phyloP scores from a whole-genome alignment of 2,329 filamentous ascomycete genomes.

The Pseudocercospora musae region DNA sequence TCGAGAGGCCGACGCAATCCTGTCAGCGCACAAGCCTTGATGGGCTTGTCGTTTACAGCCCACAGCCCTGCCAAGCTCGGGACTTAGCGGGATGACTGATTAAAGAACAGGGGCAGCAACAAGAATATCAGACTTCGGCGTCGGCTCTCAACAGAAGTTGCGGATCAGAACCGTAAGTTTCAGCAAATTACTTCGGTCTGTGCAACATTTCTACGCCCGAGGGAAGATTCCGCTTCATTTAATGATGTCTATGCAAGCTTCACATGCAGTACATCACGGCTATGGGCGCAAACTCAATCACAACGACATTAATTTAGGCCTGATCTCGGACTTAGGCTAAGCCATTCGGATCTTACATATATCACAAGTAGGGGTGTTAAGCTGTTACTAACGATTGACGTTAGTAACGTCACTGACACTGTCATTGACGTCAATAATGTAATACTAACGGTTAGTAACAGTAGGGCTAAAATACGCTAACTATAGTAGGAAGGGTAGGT shows the following conservation, averaged over 20 bases:
- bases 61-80: neutral
- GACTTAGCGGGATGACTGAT: neutral
- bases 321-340: neutral
- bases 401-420: too few relatives aligned
- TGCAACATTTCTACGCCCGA: neutral
- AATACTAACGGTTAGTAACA: too few relatives aligned
- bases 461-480: too few relatives aligned
- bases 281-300: neutral
- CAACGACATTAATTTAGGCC: neutral
- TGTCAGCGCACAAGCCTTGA: neutral
- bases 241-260: neutral
- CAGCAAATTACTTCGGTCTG: neutral
- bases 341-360: too few relatives aligned
- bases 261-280: neutral
- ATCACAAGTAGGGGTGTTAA: too few relatives aligned
- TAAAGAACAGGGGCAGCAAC: neutral
- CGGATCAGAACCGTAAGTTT: neutral
- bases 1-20: constrained; percentile 26
- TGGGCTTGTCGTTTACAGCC: neutral
- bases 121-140: neutral
- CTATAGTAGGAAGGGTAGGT: too few relatives aligned
- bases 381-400: too few relatives aligned
- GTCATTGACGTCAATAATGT: too few relatives aligned
- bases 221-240: neutral
- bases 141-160: neutral